phyloP scores from a whole-genome alignment of 495 filamentous ascomycete genomes.

The Chaetomidium leptoderma region DNA sequence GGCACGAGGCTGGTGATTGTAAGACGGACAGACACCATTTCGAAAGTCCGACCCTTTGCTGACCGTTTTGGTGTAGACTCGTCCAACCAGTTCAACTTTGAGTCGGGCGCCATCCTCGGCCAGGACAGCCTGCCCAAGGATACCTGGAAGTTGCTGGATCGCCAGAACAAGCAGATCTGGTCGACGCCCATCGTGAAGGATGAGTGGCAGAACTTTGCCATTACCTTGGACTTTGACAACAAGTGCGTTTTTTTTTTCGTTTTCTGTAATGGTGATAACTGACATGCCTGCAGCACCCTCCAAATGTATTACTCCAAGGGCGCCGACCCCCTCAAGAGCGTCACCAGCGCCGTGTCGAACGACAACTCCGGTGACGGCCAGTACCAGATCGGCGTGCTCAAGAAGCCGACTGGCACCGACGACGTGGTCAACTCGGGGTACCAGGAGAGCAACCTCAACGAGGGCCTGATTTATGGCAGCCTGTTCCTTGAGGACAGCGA shows the following conservation, averaged over 20 bases:
- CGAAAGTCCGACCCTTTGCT: too few relatives aligned
- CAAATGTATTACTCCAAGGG: conserved; percentile 51
- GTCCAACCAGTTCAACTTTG: conserved; percentile 54
- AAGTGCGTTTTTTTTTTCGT: conserved; percentile 38
- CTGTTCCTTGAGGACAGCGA: conserved; percentile 53
- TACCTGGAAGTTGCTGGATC: conserved; percentile 59
- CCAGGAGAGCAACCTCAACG: conserved; percentile 47
- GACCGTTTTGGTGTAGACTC: conserved; percentile 23
- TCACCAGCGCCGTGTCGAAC: conserved; percentile 45
- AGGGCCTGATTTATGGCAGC: conserved; percentile 54
- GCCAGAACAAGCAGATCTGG: conserved; percentile 47
- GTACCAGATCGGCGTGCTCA: conserved; percentile 55
- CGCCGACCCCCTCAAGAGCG: conserved; percentile 43
- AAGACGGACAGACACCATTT: too few relatives aligned
- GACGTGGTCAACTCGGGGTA: conserved; percentile 53
- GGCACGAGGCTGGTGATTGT: conserved; percentile 53
- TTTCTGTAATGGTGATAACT: neutral
- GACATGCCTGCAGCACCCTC: conserved; percentile 42
- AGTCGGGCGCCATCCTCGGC: conserved; percentile 47
- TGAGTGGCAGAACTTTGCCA: conserved; percentile 57
- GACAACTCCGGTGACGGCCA: conserved; percentile 53
- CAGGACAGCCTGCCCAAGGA: conserved; percentile 79
- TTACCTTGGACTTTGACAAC: conserved; percentile 48
- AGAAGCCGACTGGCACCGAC: conserved; percentile 52
- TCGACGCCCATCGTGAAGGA: conserved; percentile 38